Conservation (phyloP, 108 stramenopile species). For the Cylindrotheca closterium region DNA sequence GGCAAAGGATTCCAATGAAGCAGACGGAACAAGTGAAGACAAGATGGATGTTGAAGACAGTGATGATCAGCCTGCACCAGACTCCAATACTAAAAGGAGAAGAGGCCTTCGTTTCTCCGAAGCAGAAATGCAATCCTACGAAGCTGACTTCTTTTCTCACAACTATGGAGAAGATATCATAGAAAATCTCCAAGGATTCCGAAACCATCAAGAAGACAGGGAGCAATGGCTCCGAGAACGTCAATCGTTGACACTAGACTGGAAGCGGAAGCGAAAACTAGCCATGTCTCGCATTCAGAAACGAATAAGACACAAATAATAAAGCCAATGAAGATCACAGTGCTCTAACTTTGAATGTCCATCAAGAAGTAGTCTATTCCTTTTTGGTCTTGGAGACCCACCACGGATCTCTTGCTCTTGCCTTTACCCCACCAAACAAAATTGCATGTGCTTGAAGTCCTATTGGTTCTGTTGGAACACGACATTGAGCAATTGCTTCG, state of each 20-base stretch:
- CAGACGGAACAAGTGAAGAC: no score
- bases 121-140: conserved; percentile 46
- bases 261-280: conserved; percentile 82
- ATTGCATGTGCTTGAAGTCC: conserved; percentile 89
- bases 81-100: conserved; percentile 10
- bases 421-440: conserved; percentile 79
- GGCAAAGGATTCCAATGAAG: not conserved
- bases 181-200: conserved; percentile 47
- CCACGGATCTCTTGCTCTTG: conserved; percentile 81
- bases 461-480: conserved; percentile 72
- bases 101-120: conserved; percentile 44
- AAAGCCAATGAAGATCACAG: not conserved
- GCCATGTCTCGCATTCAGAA: conserved; percentile 65
- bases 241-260: conserved; percentile 66
- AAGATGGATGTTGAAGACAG: not conserved
- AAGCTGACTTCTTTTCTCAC: conserved; percentile 49
- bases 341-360: not conserved
- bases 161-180: conserved; percentile 64
- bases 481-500: conserved; percentile 51
- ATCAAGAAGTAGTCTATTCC: no score
- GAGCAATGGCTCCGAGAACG: conserved; percentile 69
- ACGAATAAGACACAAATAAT: conserved; percentile 16
- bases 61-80: not conserved
- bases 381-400: conserved; percentile 51
- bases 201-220: conserved; percentile 40